Evolutionary conservation across 441 rosid species (phyloP), one percentile per base, ranked within the genome.

Genomic region (Caryocar brasiliense): DNA sequence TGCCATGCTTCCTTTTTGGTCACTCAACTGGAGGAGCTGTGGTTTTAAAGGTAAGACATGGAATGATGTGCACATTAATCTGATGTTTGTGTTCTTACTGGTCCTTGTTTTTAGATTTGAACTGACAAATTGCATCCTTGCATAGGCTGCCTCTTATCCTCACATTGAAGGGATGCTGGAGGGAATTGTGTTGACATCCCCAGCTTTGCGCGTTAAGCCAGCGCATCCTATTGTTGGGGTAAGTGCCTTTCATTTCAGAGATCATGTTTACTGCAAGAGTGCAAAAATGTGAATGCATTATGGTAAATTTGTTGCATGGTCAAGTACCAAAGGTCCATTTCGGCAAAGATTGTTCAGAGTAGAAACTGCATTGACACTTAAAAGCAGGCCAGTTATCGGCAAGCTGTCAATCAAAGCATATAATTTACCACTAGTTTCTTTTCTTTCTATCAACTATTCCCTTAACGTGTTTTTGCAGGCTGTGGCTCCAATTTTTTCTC

Each of bases 1-100:
- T 81, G 18, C 93, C 95, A n/a, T 91, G 98, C 74, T 91, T 91
- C 66, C 95, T 91, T 34, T 84, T 86, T 66, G 98, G 98, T 65
- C 98, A 91, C 55, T 91, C 96, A 29, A 86, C 96, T 0, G 96
- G 98, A 65, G 98, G 98, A 51, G 87, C 98, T 52, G 96, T 86
- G 44, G 98, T 91, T 66, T 74, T 91, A 62, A 91, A 91, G 86
- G 98, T 82, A 57, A 42, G 15, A 24, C 1, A 28, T 37, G 17
- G 21, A 5, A 0, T 13, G 7, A 47, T 20, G 17, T 12, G 19
- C 7, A 46, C 14, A 24, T 0, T 39, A 34, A 32, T 14, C 2
- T 18, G 11, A 7, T 50, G 26, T 44, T 39, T 4, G 13, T 19
- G 6, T 21, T 48, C 51, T 15, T n/a, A 7, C 5, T 28, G 19